Conservation (phyloP, 2,329 filamentous ascomycete genomes). For the Colletotrichum chrysophilum region DNA sequence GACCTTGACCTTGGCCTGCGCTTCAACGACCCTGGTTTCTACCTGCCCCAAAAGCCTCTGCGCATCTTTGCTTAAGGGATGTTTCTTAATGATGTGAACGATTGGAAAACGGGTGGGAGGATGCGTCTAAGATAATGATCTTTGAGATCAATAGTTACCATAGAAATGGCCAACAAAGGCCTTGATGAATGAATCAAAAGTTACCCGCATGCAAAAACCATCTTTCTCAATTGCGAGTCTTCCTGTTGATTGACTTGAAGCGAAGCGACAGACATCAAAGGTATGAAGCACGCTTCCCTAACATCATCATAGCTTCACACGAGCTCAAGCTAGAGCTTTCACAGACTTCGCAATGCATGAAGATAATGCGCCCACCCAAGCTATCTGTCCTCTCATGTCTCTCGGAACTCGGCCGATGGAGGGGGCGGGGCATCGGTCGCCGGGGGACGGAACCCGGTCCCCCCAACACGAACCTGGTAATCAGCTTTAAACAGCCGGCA, state of each 20-base stretch:
- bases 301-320: background rate
- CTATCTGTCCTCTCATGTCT: background rate
- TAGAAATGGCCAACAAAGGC: background rate
- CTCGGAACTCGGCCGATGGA: background rate
- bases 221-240: background rate
- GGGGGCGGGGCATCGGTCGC: background rate
- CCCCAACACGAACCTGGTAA: background rate
- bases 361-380: background rate
- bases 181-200: background rate
- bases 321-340: background rate
- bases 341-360: background rate
- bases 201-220: background rate
- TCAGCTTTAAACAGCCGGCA: background rate
- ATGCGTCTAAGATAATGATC: background rate
- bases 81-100: background rate
- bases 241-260: background rate
- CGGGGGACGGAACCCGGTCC: background rate
- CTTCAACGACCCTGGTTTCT: conserved; percentile 63
- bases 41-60: conserved; percentile 45
- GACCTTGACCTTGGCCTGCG: conserved; percentile 58
- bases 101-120: background rate
- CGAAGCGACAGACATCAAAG: background rate
- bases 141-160: background rate
- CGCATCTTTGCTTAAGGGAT: conserved; percentile 55
- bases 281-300: fast-evolving